A percentile compares a stretch with the other conserved stretches of the same genome.
phyloP scores from a whole-genome alignment of 805 yeast species.

The Starmerella floris region DNA sequence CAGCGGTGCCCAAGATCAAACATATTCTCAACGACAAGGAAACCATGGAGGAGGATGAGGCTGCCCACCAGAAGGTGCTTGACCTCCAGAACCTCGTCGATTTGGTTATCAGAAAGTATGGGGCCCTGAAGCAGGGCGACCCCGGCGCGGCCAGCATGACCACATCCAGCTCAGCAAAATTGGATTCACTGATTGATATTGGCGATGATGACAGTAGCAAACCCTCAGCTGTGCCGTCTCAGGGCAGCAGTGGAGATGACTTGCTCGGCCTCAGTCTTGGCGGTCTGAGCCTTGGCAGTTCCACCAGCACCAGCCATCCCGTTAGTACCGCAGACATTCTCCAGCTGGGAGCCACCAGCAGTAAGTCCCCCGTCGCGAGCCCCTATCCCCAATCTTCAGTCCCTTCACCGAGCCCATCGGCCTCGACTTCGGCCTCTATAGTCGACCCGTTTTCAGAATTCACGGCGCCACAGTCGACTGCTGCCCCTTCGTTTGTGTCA shows the following conservation, averaged over 20 bases:
- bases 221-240: neutral
- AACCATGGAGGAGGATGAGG: constrained; percentile 44
- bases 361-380: neutral
- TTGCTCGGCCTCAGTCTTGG: constrained; percentile 52
- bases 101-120: constrained; percentile 52
- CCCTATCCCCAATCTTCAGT: neutral
- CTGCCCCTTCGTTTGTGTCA: neutral
- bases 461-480: neutral
- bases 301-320: constrained; percentile 5
- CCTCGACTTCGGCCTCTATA: constrained; percentile 17
- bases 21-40: constrained; percentile 72
- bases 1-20: constrained; percentile 75
- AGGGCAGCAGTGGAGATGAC: constrained; percentile 33
- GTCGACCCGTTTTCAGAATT: constrained; percentile 2
- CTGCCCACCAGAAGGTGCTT: constrained; percentile 50
- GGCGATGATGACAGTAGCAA: constrained; percentile 33
- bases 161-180: constrained; percentile 17
- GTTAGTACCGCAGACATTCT: constrained; percentile 14
- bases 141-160: constrained; percentile 37
- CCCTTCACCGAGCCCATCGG: constrained; percentile 12
- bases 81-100: constrained; percentile 65
- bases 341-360: neutral
- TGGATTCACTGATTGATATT: constrained; percentile 58
- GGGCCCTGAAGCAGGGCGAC: constrained; percentile 52
- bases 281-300: constrained; percentile 32